Evolutionary conservation across 345 rosid genomes (phyloP).

Genomic region (Acer negundo): DNA sequence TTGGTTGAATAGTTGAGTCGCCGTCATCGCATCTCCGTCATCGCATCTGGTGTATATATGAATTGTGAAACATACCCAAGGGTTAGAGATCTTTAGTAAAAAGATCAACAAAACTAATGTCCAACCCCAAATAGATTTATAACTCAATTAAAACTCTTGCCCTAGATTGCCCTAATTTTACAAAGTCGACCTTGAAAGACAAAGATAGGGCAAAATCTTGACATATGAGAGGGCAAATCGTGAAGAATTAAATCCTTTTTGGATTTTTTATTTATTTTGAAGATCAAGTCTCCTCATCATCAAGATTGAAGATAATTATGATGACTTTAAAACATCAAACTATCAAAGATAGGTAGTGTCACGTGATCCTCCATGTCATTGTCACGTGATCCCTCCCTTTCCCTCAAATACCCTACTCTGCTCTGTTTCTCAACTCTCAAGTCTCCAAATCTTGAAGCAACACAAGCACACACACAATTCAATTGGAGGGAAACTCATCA

Average conservation of each 20-base stretch:
- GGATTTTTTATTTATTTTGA: no score
- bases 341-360: not conserved
- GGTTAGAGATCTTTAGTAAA: no score
- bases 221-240: no score
- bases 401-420: not conserved
- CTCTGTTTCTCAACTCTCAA: not conserved
- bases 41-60: no score
- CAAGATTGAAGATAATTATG: not conserved
- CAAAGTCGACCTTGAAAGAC: not conserved
- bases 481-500: slow-evolving; percentile 47
- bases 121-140: no score
- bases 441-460: not conserved
- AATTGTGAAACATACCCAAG: no score
- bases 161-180: not conserved
- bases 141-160: not conserved
- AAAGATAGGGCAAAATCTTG: no score
- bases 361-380: not conserved
- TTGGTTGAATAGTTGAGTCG: no score
- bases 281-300: not conserved
- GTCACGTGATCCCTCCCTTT: not conserved
- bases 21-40: no score
- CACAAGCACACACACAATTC: not conserved
- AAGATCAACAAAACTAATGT: no score
- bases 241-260: no score
- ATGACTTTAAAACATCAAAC: not conserved